Conservation (phyloP, 202 grass and related monocot species). For the Panicum hallii region DNA sequence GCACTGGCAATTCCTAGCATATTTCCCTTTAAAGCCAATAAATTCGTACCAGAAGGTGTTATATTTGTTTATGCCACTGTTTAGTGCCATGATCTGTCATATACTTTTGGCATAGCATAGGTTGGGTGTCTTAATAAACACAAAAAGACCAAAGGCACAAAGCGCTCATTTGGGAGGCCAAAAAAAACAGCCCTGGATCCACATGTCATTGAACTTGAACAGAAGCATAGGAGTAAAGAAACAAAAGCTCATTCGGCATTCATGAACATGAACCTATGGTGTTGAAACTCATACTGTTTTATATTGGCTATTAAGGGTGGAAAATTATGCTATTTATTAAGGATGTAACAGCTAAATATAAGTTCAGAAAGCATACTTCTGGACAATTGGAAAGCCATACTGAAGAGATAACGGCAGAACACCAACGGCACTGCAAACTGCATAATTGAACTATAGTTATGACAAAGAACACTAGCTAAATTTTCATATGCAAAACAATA, state of each 20-base stretch:
- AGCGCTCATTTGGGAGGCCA: neutral
- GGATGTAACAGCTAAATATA: conserved; percentile 39
- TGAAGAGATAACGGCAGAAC: conserved; percentile 96
- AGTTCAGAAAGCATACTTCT: conserved; percentile 76
- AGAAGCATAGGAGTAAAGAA: neutral
- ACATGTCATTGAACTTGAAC: neutral
- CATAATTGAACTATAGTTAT: conserved; percentile 44
- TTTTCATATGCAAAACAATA: conserved; percentile 31
- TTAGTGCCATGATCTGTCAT: neutral
- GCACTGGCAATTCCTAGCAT: neutral
- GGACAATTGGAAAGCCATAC: conserved; percentile 91
- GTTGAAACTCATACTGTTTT: neutral
- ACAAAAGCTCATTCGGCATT: neutral
- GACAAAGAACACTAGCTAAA: conserved; percentile 27
- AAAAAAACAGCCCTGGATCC: neutral
- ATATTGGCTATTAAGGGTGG: neutral
- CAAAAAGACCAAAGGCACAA: neutral
- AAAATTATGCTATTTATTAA: conserved; percentile 28
- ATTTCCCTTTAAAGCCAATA: neutral
- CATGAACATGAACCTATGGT: neutral
- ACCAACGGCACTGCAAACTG: conserved; percentile 99
- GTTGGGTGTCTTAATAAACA: neutral
- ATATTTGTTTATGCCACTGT: neutral
- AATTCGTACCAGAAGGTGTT: neutral
- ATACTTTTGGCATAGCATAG: neutral